phyloP scores from a whole-genome alignment of 495 filamentous ascomycete genomes.

The Tuber umbilicatum region DNA sequence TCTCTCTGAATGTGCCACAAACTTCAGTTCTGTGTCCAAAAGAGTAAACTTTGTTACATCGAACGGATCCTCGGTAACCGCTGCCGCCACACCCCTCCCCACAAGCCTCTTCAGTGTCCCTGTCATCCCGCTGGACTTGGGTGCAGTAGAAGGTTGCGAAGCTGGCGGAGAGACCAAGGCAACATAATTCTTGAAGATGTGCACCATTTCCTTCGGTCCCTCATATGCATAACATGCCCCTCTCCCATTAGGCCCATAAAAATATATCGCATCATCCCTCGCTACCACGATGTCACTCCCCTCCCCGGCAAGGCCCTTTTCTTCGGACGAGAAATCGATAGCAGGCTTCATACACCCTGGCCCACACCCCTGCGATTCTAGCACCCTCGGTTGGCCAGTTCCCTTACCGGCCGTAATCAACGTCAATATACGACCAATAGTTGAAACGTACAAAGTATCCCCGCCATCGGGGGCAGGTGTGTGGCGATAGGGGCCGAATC shows the following conservation, averaged over 20 bases:
- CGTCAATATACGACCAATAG: slow-evolving; percentile 80
- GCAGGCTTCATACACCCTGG: slow-evolving; percentile 78
- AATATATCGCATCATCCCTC: slow-evolving; percentile 90
- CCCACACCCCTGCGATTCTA: slow-evolving; percentile 83
- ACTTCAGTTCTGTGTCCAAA: slow-evolving; percentile 81
- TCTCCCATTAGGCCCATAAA: slow-evolving; percentile 77
- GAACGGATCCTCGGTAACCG: slow-evolving; percentile 65
- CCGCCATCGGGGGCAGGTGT: slow-evolving; percentile 35
- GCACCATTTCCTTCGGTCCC: slow-evolving; percentile 74
- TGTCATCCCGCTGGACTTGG: slow-evolving; percentile 45
- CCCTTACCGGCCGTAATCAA: slow-evolving; percentile 77
- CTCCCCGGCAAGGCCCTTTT: slow-evolving; percentile 42
- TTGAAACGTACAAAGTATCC: slow-evolving; percentile 75
- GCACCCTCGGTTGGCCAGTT: slow-evolving; percentile 76
- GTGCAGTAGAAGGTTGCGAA: slow-evolving; percentile 38
- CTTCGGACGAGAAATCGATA: slow-evolving; percentile 37
- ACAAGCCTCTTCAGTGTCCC: slow-evolving; percentile 52
- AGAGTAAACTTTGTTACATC: slow-evolving; percentile 79
- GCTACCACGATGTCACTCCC: slow-evolving; percentile 82
- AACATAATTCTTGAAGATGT: slow-evolving; percentile 77
- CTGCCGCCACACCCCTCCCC: slow-evolving; percentile 55
- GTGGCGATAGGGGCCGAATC: slow-evolving; percentile 32
- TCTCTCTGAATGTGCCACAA: slow-evolving; percentile 82
- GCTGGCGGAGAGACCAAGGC: slow-evolving; percentile 76
- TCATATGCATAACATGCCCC: slow-evolving; percentile 86